These are phyloP conservation scores for Bipolaris gigantea DNA, from an alignment of 2,329 filamentous ascomycete species.

Conservation along the genomic window DNA sequence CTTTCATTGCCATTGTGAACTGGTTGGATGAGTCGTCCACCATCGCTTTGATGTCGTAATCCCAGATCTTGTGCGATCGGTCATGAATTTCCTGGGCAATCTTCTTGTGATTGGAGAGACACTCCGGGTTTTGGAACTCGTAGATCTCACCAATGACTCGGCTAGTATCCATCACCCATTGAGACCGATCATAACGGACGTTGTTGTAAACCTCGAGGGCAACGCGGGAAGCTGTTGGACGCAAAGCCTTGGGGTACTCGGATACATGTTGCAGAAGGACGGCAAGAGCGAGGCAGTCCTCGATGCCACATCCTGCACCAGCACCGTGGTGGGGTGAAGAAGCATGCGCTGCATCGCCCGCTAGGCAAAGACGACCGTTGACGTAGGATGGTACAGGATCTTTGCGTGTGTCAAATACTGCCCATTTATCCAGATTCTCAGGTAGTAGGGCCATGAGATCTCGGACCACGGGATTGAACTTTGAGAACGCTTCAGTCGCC, in stretches of 20 bases:
- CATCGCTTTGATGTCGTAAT: constrained; percentile 17
- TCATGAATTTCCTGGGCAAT: constrained; percentile 7
- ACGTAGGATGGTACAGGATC: constrained; percentile 15
- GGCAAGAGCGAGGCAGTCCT: constrained; percentile 37
- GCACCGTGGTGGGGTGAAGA: constrained; percentile 21
- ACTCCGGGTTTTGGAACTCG: constrained; percentile 10
- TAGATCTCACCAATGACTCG: constrained; percentile 16
- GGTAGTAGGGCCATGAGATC: constrained; percentile 11
- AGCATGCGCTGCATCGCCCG: constrained; percentile 27
- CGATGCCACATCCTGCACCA: constrained; percentile 22
- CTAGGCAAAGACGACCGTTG: constrained; percentile 16
- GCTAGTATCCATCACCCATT: constrained; percentile 17
- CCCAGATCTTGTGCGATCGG: constrained; percentile 19
- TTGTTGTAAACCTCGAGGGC: constrained; percentile 18
- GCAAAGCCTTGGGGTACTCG: not conserved
- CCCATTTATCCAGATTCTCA: constrained; percentile 15
- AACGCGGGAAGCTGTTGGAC: not conserved
- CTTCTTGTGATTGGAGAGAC: constrained; percentile 4
- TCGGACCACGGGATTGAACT: constrained; percentile 4
- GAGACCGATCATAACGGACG: constrained; percentile 11
- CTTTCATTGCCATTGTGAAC: not conserved
- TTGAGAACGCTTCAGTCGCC: constrained; percentile 6
- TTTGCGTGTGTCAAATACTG: constrained; percentile 19
- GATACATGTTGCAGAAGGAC: not conserved
- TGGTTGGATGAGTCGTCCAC: not conserved